Conservation (phyloP, 208 protist genomes). For the Crithidia acanthocephali region DNA sequence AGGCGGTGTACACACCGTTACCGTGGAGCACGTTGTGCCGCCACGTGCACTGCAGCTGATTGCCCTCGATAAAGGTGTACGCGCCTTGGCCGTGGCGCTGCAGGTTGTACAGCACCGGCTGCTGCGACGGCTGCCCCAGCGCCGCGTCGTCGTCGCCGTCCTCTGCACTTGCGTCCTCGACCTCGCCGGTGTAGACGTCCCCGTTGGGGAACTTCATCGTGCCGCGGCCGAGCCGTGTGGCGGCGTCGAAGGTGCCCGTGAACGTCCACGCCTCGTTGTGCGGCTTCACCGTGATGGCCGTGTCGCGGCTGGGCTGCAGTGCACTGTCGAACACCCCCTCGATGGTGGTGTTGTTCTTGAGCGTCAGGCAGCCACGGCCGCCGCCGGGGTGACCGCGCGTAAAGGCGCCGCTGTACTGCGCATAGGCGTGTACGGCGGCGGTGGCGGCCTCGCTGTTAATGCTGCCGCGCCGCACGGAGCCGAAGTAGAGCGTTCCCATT, state of each 20-base stretch:
- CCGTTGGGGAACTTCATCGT: conserved; percentile 70
- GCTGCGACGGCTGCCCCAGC: neutral
- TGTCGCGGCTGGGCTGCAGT: conserved; percentile 11
- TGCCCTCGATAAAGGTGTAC: conserved; percentile 80
- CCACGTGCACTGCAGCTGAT: conserved; percentile 76
- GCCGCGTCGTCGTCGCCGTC: neutral
- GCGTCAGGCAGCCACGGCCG: conserved; percentile 47
- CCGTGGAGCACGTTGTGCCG: conserved; percentile 80
- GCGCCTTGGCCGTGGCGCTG: conserved; percentile 71
- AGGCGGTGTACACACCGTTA: conserved; percentile 60
- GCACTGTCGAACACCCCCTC: conserved; percentile 67
- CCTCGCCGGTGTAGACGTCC: conserved; percentile 66
- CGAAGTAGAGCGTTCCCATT: conserved; percentile 43
- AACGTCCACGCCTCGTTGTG: conserved; percentile 42
- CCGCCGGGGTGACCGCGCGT: conserved; percentile 36
- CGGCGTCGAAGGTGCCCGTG: conserved; percentile 53
- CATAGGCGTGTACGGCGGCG: conserved; percentile 8
- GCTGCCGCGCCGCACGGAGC: conserved; percentile 8
- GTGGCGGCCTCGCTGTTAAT: neutral
- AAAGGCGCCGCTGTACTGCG: conserved; percentile 62
- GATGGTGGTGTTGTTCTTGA: conserved; percentile 69
- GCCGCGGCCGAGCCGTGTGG: conserved; percentile 34
- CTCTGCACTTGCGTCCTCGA: conserved; percentile 47
- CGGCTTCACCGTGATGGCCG: conserved; percentile 13
- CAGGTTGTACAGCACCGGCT: conserved; percentile 33